Evolutionary conservation across 192 early-diverging fungal species (phyloP), one percentile per base, ranked within the genome.

Genomic region (Rhizophagus sp.): DNA sequence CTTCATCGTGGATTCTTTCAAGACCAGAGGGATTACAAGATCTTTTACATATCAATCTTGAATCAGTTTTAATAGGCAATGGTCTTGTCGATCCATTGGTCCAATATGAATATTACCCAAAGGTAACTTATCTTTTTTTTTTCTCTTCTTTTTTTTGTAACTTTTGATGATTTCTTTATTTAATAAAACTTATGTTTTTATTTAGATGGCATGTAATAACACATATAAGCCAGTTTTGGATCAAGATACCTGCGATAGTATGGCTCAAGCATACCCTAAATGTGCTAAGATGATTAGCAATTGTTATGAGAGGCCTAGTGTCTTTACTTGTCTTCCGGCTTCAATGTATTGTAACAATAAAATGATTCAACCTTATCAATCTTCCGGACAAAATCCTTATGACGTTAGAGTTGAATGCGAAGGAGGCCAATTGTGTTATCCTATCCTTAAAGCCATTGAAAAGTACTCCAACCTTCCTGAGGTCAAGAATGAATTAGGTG

Each of bases 391-490:
- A 82, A 98, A 98, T 85, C 93, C 94, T 66, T 99, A 99, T 87
- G 98, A 99, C 85, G 92, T 99, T 44, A 93, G 98, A 70, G 87
- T 88, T 62, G 89, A 93, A 62, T 98, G 97, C 85, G 92, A 95
- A 76, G 85, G 89, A 57, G 93, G 91, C 82, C 87, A 89, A 67
- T 90, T 98, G 19, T 99, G 97, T 90, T 99, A 95, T 82, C 90
- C 90, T 22, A 94, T 98, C 74, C 84, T 97, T 76, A 85, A 82
- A 27, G 92, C 91, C 76, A 94, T 99, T 72, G 91, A 96, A 77
- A 74, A 81, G 1, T 99, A 90, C 82, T 87, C 95, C 57, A 97
- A 98, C 89, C 85, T 72, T 15, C 83, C 90, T 17, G 90, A 92
- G n/a, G 89, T 98, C 62, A 93, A 93, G 81, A 69, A 80, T 41